Base-by-base conservation (phyloP, 2,329 filamentous ascomycete genomes). In the Aspergillus japonicus region DNA sequence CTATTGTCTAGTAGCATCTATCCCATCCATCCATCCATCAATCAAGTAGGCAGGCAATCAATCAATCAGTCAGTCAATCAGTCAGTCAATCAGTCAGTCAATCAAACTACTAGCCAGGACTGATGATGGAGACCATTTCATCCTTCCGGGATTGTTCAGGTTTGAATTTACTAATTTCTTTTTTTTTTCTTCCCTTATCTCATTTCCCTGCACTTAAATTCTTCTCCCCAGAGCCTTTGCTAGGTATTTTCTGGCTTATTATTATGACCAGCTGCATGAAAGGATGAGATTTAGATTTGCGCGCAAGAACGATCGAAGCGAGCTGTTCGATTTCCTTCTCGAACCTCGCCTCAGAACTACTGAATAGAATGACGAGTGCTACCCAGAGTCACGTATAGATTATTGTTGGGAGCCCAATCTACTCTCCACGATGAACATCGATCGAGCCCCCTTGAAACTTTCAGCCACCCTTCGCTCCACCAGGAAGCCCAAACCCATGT, bases 71-170 rank as follows among this genome's bases (percentile, higher is more conserved):
- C 52, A 42, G 14, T 26, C 42, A 54, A 33, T 31, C 52, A 54
- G 26, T 19, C 39, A 42, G 6, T 44, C 39, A 31, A 10, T 42
- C 42, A 53, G 19, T n/a, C 52, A 42, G 29, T 44, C 53, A 55
- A 55, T 35, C 53, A 55, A 29, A 29, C 26, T 33, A 55, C 42
- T 47, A 55, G 53, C n/a, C 48, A 42, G 26, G 16, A 23, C 42
- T 16, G 42, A 23, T 16, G 4, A 29, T 47, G 19, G 29, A 47
- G 29, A 33, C 47, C 33, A 14, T 31, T 48, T 39, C 33, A 14
- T 12, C 26, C 31, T 55, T 48, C 24, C 14, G n/a, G 39, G n/a
- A 44, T n/a, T 7, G 16, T 44, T 19, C 39, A 19, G 14, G 39
- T 24, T 47, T 10, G 11, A 8, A 33, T 54, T 54, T 54, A 21